Evolutionary conservation across 257 asterid genomes (phyloP), one percentile per base, ranked within the genome.

Genomic region (Anisodus acutangulus): DNA sequence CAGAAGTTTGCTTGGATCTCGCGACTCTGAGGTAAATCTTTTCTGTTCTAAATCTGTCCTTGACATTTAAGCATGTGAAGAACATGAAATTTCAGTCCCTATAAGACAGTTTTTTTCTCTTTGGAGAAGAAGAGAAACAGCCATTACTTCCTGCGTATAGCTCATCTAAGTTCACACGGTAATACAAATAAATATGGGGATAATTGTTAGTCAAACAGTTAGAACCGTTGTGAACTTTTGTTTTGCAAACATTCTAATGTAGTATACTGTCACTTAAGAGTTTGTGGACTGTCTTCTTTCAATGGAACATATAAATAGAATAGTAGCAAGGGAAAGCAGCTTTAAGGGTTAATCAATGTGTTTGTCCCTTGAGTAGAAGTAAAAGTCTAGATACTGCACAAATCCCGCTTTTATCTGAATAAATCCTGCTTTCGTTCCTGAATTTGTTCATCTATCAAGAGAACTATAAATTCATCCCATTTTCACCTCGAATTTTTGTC

Each of bases 1-100:
- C 88, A 95, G 99, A 88, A 95, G 99, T 87, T 92, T 95, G 86
- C 93, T 95, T 84, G 99, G 99, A 62, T 93, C 99, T 80, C 92
- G 98, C 89, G 99, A 95, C 86, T 93, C 98, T n/a, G 99, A 95
- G 94, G 99, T 95, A 83, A 86, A 88, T 59, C 80, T 31, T 60
- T 80, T 59, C 49, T 62, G 68, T 62, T 6, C 10, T 26, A 62
- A 22, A 19, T 12, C 66, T 37, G 43, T 31, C 35, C 35, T 31
- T 31, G 35, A 31, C 35, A 31, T 39, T 19, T 66, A 49, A 9
- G 11, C 9, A 17, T 66, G 72, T 22, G 57, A 67, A 35, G 49
- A 54, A 67, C 53, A 35, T 82, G 35, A 76, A 49, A 51, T 51
- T 1, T 51, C 51, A 22, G 45, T 51, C 63, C 35, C 45, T 49